Conservation (phyloP, 129 eudicot species). For the Apium graveolens region DNA sequence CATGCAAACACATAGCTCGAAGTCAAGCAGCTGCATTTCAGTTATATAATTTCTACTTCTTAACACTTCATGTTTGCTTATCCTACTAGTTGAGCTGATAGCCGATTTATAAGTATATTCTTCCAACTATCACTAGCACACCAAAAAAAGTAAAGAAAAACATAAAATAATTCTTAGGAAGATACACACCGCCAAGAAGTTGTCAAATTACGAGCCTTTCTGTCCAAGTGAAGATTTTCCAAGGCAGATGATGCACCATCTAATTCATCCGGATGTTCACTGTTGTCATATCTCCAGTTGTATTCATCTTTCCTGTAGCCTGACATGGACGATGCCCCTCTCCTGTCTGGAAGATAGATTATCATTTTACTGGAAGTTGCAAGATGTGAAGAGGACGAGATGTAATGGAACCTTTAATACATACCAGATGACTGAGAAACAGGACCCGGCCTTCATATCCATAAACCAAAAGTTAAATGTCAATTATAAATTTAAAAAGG, state of each 20-base stretch:
- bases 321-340: conserved; percentile 71
- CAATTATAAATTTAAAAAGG: conserved; percentile 5
- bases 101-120: neutral
- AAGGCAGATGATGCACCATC: conserved; percentile 65
- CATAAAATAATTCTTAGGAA: neutral
- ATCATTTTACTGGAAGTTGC: conserved; percentile 2
- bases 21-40: neutral
- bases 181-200: conserved; percentile 77
- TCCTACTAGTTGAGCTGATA: neutral
- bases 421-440: conserved; percentile 79
- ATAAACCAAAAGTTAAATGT: conserved; percentile 18
- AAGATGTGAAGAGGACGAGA: neutral
- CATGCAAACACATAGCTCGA: too few species aligned
- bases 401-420: conserved; percentile 17
- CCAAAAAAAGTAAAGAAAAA: neutral
- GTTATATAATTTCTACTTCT: neutral
- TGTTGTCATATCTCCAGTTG: conserved; percentile 81
- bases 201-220: conserved; percentile 76
- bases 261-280: conserved; percentile 62
- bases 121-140: neutral
- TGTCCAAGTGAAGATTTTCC: conserved; percentile 85
- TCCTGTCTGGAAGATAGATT: conserved; percentile 41
- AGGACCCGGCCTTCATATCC: conserved; percentile 44
- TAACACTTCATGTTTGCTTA: neutral
- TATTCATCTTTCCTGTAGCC: conserved; percentile 75